A percentile compares a stretch with the other conserved stretches of the same genome.
Conservation (phyloP, 2,329 filamentous ascomycete genomes). For the Plenodomus biglobosus region DNA sequence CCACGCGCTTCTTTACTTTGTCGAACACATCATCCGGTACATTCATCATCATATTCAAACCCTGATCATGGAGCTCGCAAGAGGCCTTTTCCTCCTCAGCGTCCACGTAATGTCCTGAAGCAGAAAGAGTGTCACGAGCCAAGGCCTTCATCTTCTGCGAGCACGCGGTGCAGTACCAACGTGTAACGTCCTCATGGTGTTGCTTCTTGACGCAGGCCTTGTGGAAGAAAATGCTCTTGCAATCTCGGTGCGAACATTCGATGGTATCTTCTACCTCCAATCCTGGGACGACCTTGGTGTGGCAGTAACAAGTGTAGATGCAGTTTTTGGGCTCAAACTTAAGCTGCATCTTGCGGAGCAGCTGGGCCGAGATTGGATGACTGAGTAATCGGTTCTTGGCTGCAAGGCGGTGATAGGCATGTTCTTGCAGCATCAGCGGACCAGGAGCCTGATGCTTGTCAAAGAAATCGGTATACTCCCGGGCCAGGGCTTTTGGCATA, state of each 20-base stretch:
- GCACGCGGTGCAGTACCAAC: constrained; percentile 32
- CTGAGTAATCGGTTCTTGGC: constrained; percentile 14
- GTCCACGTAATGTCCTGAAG: background rate
- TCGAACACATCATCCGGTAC: background rate
- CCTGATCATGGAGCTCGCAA: background rate
- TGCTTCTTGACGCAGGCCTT: constrained; percentile 23
- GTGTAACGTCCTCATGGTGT: constrained; percentile 18
- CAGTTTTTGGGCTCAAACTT: background rate
- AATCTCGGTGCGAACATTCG: constrained; percentile 21
- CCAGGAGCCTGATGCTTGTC: constrained; percentile 11
- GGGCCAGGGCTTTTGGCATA: constrained; percentile 14
- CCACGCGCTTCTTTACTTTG: background rate
- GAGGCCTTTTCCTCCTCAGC: background rate
- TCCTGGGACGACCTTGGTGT: background rate
- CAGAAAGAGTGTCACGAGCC: constrained; percentile 8
- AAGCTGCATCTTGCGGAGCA: constrained; percentile 11
- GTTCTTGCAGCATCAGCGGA: constrained; percentile 18
- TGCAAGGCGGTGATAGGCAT: constrained; percentile 14
- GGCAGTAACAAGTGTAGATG: constrained; percentile 25
- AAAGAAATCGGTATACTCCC: constrained; percentile 13
- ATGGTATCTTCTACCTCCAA: constrained; percentile 1
- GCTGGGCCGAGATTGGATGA: constrained; percentile 3
- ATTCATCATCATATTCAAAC: background rate
- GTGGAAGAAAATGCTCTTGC: constrained; percentile 23
- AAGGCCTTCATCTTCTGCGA: constrained; percentile 15